Evolutionary conservation across 129 eudicot species (phyloP), one percentile per base, ranked within the genome.

Genomic region (Helianthus tuberosus): DNA sequence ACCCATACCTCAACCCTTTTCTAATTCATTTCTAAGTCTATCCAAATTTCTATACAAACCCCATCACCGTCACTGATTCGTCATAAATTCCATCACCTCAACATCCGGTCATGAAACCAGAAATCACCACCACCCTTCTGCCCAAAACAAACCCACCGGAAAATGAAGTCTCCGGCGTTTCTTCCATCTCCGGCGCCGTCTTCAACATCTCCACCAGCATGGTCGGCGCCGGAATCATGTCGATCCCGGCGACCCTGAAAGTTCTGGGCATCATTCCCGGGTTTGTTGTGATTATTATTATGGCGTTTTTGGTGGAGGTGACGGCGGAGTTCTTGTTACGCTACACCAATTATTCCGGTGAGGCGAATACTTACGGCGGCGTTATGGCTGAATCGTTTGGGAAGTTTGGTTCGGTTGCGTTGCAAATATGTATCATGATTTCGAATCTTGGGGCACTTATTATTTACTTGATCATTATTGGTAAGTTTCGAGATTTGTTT

Each of bases 201-300:
- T 94, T 91, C 78, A 94, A 94, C 73, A 79, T 94, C 35, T 88
- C 99, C 0, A 91, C 99, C 6, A 83, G 96, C 85, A 94, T 91
- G 91, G 73, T 94, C 17, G 97, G 97, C 46, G 97, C 97, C 16
- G 97, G 99, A 35, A 94, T 94, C 74, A 91, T 94, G 98, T 90
- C 98, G 9, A 87, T 94, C 48, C 98, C 98, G 14, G 97, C 98
- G 2, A 94, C 98, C 1, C 83, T 94, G 23, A 94, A 94, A 77
- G 97, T 94, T 3, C 77, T 91, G 1, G 97, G 99, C 2, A 85
- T 94, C 5, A 61, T 91, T n/a, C 99, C 99, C 0, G 91, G 97
- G 25, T 86, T 94, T 43, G 14, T 78, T 2, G 71, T 88, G 5
- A 87, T 94, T 38, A 5, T 88, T 8, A 15, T 94, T 3, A 81